Evolutionary conservation across 257 asterid species (phyloP), one percentile per base, ranked within the genome.

Genomic region (Scutellaria minor): DNA sequence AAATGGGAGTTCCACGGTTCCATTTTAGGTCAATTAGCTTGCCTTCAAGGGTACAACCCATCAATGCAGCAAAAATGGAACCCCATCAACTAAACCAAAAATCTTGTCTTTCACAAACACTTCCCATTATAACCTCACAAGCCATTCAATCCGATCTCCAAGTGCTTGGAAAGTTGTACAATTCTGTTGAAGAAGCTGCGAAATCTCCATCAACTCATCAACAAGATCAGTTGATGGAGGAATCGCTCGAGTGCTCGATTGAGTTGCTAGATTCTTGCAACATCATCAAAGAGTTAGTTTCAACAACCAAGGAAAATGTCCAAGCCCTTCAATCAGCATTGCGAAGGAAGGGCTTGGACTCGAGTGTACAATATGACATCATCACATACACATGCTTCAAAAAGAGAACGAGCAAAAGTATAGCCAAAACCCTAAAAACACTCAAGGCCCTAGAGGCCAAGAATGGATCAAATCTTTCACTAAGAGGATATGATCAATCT

Each of bases 21-120:
- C 82, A 77, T 73, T 75, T 42, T 7, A 86, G 95, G 71, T 90
- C 96, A 64, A 79, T 88, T 44, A 88, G 95, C 72, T 76, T 90
- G 59, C 95, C 95, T 60, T 79, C 97, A 69, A 85, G 96, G 46
- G 77, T 85, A 75, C 80, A 78, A 4, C 82, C 82, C 41, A 18
- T 44, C 54, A 63, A 63, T 44, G 68, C 68, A 18, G 72, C 73
- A 41, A 81, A 70, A 45, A 69, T 83, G 24, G 92, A 84, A 64
- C 51, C 66, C n/a, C 76, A 78, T 50, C 66, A 82, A 50, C 66
- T 69, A 76, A 79, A 78, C 50, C 72, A 83, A 2, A 87, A 72
- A 76, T 74, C 59, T 61, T 63, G 2, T 2, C 18, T 62, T 20
- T 76, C 80, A 18, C 66, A 60, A 27, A 18, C 65, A 10, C 56